phyloP scores from a whole-genome alignment of 2,329 filamentous ascomycete genomes.

The Davidsoniella australis region DNA sequence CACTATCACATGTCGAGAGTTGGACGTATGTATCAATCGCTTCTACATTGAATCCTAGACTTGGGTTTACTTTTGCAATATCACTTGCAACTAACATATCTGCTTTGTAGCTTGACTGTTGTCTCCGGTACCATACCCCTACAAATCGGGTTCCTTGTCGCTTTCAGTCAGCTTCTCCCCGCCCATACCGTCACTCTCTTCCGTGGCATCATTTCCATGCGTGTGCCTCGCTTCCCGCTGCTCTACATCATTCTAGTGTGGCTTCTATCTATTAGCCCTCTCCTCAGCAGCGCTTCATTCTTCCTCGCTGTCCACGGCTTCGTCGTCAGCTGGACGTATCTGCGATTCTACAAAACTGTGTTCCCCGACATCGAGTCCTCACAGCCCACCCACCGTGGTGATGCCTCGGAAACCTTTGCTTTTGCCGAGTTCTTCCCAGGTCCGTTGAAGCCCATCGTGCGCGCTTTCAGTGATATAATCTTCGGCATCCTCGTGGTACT shows the following conservation, averaged over 20 bases:
- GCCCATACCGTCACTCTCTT: slow-evolving; percentile 94
- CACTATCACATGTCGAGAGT: slow-evolving; percentile 45
- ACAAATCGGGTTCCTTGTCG: slow-evolving; percentile 85
- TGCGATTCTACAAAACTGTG: slow-evolving; percentile 79
- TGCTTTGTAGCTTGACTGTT: slow-evolving; percentile 46
- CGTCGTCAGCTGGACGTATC: slow-evolving; percentile 80
- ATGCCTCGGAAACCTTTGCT: slow-evolving; percentile 90
- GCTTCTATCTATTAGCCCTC: slow-evolving; percentile 39
- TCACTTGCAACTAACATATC: slow-evolving; percentile 14
- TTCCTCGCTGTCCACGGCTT: slow-evolving; percentile 70
- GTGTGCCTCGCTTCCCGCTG: slow-evolving; percentile 57
- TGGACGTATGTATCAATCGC: slow-evolving; percentile 43
- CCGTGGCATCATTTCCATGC: slow-evolving; percentile 71
- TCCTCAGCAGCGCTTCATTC: slow-evolving; percentile 53
- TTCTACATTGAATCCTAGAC: not conserved
- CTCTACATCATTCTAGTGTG: slow-evolving; percentile 60
- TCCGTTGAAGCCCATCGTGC: slow-evolving; percentile 59
- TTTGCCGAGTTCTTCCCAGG: slow-evolving; percentile 93
- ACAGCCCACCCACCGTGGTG: slow-evolving; percentile 53
- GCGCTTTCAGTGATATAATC: slow-evolving; percentile 53
- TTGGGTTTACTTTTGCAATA: not conserved
- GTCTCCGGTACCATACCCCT: slow-evolving; percentile 80
- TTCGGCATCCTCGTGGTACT: slow-evolving; percentile 61
- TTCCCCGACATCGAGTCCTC: slow-evolving; percentile 53
- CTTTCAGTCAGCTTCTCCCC: slow-evolving; percentile 93